These are phyloP conservation scores for Bruguiera sexangula DNA, from an alignment of 345 rosid species.

Conservation along the genomic window DNA sequence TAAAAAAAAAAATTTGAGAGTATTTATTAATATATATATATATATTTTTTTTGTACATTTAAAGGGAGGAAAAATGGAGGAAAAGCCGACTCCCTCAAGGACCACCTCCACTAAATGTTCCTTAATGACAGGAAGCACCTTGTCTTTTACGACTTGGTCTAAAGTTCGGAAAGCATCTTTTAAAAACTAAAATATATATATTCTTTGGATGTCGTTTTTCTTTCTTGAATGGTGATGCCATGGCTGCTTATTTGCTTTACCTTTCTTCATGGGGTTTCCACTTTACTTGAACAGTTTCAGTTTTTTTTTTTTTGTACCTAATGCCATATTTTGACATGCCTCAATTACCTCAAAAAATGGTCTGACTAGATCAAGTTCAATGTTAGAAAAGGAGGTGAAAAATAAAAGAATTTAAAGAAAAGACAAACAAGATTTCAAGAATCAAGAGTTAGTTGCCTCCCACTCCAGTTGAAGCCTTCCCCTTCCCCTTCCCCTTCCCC, in stretches of 20 bases:
- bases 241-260: slow-evolving; percentile 2
- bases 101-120: slow-evolving; percentile 15
- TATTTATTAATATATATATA: too few relatives aligned
- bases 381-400: too few relatives aligned
- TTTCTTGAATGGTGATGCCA: slow-evolving; percentile 17
- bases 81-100: slow-evolving; percentile 2
- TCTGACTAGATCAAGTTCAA: too few relatives aligned
- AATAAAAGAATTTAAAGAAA: too few relatives aligned
- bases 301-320: background rate
- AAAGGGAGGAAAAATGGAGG: slow-evolving; percentile 2
- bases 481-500: slow-evolving; percentile 10
- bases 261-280: slow-evolving; percentile 13
- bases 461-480: slow-evolving; percentile 13
- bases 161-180: slow-evolving; percentile 25
- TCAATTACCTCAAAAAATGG: background rate
- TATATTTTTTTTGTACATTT: background rate
- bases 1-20: background rate
- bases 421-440: too few relatives aligned
- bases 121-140: slow-evolving; percentile 16
- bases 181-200: too few relatives aligned
- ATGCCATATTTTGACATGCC: background rate
- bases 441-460: too few relatives aligned
- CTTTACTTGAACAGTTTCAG: slow-evolving; percentile 1
- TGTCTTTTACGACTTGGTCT: slow-evolving; percentile 3
- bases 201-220: background rate